phyloP scores from a whole-genome alignment of 1,284 basidiomycete genomes.

The Phlebopus sp. region DNA sequence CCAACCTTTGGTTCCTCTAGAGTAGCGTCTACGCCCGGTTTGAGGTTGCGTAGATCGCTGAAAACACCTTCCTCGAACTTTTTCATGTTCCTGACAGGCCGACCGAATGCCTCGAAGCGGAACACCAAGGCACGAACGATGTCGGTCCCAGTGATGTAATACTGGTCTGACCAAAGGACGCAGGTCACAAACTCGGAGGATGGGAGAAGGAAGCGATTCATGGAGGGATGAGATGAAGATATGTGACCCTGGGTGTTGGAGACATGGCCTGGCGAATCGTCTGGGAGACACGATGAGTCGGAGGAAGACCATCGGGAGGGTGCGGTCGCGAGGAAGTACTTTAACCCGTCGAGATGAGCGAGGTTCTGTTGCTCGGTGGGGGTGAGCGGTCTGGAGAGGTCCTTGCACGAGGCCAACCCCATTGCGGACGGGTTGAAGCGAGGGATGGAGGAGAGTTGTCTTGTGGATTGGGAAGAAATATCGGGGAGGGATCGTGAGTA shows the following conservation, averaged over 20 bases:
- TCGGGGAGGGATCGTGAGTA: conserved; percentile 14
- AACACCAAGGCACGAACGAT: conserved; percentile 87
- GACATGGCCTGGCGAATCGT: conserved; percentile 14
- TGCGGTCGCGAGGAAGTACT: conserved; percentile 85
- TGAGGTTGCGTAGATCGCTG: conserved; percentile 86
- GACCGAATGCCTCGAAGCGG: conserved; percentile 85
- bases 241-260: conserved; percentile 23
- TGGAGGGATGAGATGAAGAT: conserved; percentile 57
- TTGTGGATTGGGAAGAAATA: conserved; percentile 9
- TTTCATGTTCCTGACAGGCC: conserved; percentile 80
- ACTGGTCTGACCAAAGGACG: conserved; percentile 85
- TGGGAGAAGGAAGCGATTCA: conserved; percentile 82
- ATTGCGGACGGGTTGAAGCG: conserved; percentile 19
- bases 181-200: conserved; percentile 87
- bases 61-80: conserved; percentile 95
- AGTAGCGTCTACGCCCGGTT: conserved; percentile 86
- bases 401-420: conserved; percentile 28
- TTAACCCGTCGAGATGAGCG: conserved; percentile 72
- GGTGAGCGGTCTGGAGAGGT: conserved; percentile 47
- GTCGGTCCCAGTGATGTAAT: conserved; percentile 90
- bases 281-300: conserved; percentile 24
- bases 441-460: conserved; percentile 6
- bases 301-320: conserved; percentile 61
- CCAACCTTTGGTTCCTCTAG: conserved; percentile 89
- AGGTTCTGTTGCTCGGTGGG: conserved; percentile 65